Conservation (phyloP, 148 eudicot genomes). For the Diospyros lotus region DNA sequence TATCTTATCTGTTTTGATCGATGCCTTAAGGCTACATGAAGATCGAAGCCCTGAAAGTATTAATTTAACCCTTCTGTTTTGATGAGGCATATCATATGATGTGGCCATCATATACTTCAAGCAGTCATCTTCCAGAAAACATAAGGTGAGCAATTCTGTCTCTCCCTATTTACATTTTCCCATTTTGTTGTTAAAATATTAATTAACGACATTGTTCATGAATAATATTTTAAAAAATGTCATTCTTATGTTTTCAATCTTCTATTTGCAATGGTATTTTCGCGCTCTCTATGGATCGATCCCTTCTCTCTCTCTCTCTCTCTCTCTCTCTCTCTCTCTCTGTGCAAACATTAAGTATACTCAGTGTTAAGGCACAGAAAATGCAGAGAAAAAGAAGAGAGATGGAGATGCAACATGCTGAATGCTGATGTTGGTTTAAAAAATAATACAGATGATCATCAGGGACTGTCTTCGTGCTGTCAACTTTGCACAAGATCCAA, state of each 20-base stretch:
- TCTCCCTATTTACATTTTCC: neutral
- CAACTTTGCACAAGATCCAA: slow-evolving; percentile 30
- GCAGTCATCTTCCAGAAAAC: no score
- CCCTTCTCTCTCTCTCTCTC: neutral
- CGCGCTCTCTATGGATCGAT: neutral
- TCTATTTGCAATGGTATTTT: neutral
- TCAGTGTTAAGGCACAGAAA: neutral
- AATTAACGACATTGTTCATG: no score
- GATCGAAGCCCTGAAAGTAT: no score
- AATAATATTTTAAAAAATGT: neutral
- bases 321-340: neutral
- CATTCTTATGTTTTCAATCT: neutral
- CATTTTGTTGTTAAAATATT: no score
- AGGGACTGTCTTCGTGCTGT: neutral
- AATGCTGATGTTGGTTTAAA: neutral
- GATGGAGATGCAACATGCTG: neutral
- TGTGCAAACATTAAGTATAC: no score
- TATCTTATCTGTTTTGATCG: no score
- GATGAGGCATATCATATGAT: no score
- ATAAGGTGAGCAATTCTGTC: neutral
- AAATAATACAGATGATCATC: neutral
- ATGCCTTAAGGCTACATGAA: no score
- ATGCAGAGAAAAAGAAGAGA: neutral
- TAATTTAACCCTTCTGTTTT: no score
- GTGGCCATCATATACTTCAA: no score